A percentile compares a stretch with the other conserved stretches of the same genome.
These are phyloP conservation scores for Tausonia pullulans DNA, from an alignment of 1,284 basidiomycete genomes.

Conservation along the genomic window DNA sequence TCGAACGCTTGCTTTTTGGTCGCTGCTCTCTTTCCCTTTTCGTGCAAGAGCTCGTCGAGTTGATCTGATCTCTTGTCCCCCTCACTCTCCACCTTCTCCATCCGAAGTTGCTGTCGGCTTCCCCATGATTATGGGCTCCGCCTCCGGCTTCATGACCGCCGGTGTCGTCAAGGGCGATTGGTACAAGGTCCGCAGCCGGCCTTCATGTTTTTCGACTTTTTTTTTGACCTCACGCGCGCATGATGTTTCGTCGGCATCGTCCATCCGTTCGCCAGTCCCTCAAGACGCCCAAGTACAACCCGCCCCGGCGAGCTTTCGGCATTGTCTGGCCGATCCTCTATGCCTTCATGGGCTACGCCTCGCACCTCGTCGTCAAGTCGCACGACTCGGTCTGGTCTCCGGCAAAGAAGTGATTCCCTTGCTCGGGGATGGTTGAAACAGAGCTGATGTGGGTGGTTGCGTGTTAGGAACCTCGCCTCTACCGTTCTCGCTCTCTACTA, in stretches of 20 bases:
- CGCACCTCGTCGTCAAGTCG: slow-evolving; percentile 50
- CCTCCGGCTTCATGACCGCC: slow-evolving; percentile 44
- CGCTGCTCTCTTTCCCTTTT: too few species aligned
- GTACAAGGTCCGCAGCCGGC: slow-evolving; percentile 43
- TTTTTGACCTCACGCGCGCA: background rate
- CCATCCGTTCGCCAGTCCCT: slow-evolving; percentile 28
- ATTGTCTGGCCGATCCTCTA: slow-evolving; percentile 52
- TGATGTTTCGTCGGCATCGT: background rate
- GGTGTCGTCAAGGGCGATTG: slow-evolving; percentile 43
- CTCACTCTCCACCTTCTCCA: background rate
- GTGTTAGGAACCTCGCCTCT: slow-evolving; percentile 40
- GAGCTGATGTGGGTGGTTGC: background rate
- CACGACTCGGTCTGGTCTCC: slow-evolving; percentile 43
- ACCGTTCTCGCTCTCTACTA: slow-evolving; percentile 56
- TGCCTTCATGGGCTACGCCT: slow-evolving; percentile 55
- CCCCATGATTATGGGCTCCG: slow-evolving; percentile 47
- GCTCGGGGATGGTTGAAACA: background rate
- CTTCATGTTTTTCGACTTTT: background rate
- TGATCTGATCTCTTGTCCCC: background rate
- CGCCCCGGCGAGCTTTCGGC: slow-evolving; percentile 46
- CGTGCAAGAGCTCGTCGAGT: too few species aligned
- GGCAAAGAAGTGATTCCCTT: slow-evolving; percentile 32
- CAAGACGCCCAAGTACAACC: slow-evolving; percentile 39
- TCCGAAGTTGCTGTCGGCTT: slow-evolving; percentile 39
- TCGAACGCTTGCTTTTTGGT: too few species aligned